Evolutionary conservation across 2,329 filamentous ascomycete species (phyloP), one percentile per base, ranked within the genome.

Genomic region (Calonectria hawksworthii): DNA sequence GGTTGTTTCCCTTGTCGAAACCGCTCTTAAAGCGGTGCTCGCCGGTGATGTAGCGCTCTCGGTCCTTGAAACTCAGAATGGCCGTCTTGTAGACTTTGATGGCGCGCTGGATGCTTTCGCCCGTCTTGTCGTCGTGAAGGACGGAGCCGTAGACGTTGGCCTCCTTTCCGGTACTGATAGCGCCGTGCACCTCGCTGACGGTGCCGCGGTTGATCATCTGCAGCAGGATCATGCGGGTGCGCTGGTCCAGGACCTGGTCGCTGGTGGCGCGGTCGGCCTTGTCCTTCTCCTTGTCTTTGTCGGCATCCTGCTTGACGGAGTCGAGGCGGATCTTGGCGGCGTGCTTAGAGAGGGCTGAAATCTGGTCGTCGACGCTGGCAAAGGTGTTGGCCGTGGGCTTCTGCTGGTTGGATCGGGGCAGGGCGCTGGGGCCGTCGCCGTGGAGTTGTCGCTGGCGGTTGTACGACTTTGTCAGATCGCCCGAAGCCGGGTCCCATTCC

Each of bases 21-120:
- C 96, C 96, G 75, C 93, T 90, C 79, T 95, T 92, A 89, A 99
- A 99, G 30, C 97, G 91, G 86, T 96, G 96, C 86, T 99, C 97
- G 78, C 97, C 97, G 0, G 94, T 94, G 76, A 99, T 97, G 85
- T 99, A 99, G 82, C 96, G 94, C 86, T 98, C 96, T 73, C 97
- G 92, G 86, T 99, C 97, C 87, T 99, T 99, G 92, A 99, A 99
- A 30, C 98, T 96, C 38, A 99, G 88, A 77, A 99, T 99, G 70
- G 95, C 94, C 10, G 97, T 99, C 90, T 99, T 99, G 92, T 99
- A 99, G 66, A 99, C 95, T 87, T 99, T 99, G 89, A 99, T 96
- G 16, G 97, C 97, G 64, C 95, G 92, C 82, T 98, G 95, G 0
- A 93, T 86, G 0, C 91, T 87, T 26, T 89, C 86, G 50, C 88